These are phyloP conservation scores for Tricholoma matsutake DNA, from an alignment of 768 basidiomycete genomes.

Conservation along the genomic window DNA sequence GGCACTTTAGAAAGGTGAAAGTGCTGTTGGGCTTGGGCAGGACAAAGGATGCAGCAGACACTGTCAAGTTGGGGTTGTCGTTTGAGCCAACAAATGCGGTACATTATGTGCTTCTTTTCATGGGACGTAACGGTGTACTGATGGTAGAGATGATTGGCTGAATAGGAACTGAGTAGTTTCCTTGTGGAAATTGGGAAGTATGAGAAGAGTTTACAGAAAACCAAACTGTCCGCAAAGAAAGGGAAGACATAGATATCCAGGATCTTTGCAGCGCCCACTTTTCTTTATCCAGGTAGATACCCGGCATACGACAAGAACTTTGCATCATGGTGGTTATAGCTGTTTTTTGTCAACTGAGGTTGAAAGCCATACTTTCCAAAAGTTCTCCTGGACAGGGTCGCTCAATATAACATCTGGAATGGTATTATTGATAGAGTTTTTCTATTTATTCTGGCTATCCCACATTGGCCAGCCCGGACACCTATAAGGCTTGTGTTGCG, in stretches of 20 bases:
- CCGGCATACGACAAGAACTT: background rate
- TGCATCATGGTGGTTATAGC: background rate
- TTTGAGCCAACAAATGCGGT: constrained; percentile 65
- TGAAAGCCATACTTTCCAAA: background rate
- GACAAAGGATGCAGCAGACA: constrained; percentile 75
- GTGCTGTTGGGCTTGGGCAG: constrained; percentile 73
- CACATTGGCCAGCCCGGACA: background rate
- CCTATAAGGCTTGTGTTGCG: no score
- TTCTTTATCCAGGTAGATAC: background rate
- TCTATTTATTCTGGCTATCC: background rate
- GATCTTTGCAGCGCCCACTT: background rate
- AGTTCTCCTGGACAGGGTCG: background rate
- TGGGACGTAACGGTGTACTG: background rate
- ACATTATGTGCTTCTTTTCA: background rate
- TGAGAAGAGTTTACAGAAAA: constrained; percentile 12
- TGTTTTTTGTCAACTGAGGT: background rate
- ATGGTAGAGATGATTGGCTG: background rate
- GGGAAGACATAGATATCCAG: background rate
- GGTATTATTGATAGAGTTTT: background rate
- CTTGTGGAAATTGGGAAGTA: constrained; percentile 19
- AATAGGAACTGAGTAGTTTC: constrained; percentile 17
- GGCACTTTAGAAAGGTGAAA: constrained; percentile 92
- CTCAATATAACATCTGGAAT: background rate
- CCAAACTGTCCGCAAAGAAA: constrained; percentile 5
- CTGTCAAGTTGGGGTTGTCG: constrained; percentile 77